A percentile compares a stretch with the other conserved stretches of the same genome.
These are phyloP conservation scores for Babesia ovata DNA, from an alignment of 169 alveolate species.

Conservation along the genomic window DNA sequence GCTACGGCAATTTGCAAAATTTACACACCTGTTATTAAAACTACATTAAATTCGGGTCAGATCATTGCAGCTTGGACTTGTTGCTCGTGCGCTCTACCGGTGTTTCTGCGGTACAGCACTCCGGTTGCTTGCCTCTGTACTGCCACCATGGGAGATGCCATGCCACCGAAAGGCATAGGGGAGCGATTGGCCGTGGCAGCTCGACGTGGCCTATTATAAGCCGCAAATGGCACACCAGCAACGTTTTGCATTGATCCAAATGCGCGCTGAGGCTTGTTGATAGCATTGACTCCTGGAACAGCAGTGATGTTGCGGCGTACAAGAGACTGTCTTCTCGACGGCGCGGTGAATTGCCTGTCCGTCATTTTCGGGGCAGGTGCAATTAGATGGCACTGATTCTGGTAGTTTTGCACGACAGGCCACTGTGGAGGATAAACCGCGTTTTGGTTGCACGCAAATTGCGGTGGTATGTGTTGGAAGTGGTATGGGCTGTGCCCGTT, in stretches of 20 bases:
- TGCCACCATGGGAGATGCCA: neutral
- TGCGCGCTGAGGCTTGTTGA: too few relatives aligned
- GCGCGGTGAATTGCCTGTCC: neutral
- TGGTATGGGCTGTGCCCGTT: too few relatives aligned
- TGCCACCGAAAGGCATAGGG: neutral
- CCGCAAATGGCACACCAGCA: neutral
- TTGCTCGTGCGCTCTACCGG: conserved; percentile 27
- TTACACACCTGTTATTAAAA: too few relatives aligned
- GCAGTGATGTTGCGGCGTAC: conserved; percentile 14
- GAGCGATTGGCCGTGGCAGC: neutral
- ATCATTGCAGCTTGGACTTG: conserved; percentile 41
- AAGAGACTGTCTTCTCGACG: neutral
- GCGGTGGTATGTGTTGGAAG: too few relatives aligned
- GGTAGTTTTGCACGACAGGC: neutral
- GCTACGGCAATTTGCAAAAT: too few relatives aligned
- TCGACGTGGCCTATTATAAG: neutral
- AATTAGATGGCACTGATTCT: neutral
- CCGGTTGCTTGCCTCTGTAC: conserved; percentile 26
- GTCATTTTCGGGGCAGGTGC: neutral
- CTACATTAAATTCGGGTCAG: neutral
- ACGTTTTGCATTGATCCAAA: neutral
- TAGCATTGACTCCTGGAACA: too few relatives aligned
- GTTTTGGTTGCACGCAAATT: too few relatives aligned
- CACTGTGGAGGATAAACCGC: too few relatives aligned
- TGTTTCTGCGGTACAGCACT: conserved; percentile 18